These are phyloP conservation scores for Aureobasidium melanogenum DNA, from an alignment of 2,329 filamentous ascomycete genomes.

Conservation along the genomic window DNA sequence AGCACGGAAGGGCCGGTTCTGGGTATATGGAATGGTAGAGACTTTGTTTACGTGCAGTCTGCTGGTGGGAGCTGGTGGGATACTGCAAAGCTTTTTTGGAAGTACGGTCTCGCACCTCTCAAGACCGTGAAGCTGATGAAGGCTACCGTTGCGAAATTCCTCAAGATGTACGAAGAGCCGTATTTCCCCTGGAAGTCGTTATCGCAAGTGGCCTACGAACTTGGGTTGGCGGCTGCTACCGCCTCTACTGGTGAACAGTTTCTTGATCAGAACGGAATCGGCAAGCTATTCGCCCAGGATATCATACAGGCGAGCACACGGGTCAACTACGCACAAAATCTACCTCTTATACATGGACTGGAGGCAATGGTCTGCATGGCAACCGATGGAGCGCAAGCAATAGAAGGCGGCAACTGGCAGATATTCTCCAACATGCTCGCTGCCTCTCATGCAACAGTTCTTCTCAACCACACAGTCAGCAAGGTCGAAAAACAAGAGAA, in stretches of 20 bases:
- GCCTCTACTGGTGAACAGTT: slow-evolving; percentile 65
- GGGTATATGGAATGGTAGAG: slow-evolving; percentile 75
- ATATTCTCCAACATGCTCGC: slow-evolving; percentile 81
- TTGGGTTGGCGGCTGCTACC: slow-evolving; percentile 59
- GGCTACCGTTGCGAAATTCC: slow-evolving; percentile 60
- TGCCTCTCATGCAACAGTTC: slow-evolving; percentile 51
- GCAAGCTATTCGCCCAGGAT: slow-evolving; percentile 60
- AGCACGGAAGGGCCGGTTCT: slow-evolving; percentile 45
- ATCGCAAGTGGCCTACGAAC: slow-evolving; percentile 55
- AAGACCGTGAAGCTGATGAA: slow-evolving; percentile 65
- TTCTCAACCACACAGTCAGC: slow-evolving; percentile 59
- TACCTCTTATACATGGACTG: slow-evolving; percentile 77
- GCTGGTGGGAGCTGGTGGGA: slow-evolving; percentile 67
- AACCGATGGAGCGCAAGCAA: slow-evolving; percentile 69
- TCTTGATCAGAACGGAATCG: slow-evolving; percentile 59
- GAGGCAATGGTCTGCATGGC: slow-evolving; percentile 91
- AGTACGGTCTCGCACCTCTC: slow-evolving; percentile 73
- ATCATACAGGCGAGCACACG: slow-evolving; percentile 84
- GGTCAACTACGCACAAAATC: slow-evolving; percentile 90
- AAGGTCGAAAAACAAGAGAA: slow-evolving; percentile 1
- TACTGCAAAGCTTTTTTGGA: slow-evolving; percentile 68
- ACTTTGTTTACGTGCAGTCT: slow-evolving; percentile 62
- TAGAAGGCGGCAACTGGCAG: slow-evolving; percentile 84
- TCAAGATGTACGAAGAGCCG: slow-evolving; percentile 71
- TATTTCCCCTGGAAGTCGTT: slow-evolving; percentile 78